A percentile compares a stretch with the other conserved stretches of the same genome.
phyloP scores from a whole-genome alignment of 1,139 yeast genomes.

The Tardiomyces depauwii region DNA sequence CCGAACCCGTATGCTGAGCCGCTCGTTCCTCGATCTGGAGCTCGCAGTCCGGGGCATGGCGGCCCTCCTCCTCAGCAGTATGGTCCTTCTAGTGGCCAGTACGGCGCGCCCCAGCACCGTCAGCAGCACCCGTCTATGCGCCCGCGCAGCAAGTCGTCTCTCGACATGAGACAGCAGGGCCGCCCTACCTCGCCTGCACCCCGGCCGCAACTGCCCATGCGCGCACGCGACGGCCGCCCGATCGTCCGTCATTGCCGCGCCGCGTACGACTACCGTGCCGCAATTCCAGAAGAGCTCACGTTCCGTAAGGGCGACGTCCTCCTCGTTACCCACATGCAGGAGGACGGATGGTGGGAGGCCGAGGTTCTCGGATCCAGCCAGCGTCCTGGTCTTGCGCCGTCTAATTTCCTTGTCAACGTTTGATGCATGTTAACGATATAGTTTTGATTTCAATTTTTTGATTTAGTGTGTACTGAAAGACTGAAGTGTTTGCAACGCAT shows the following conservation, averaged over 20 bases:
- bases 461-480: no score
- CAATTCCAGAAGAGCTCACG: conserved; percentile 65
- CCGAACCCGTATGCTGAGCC: no score
- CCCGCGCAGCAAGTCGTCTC: conserved; percentile 2
- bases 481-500: no score
- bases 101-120: neutral
- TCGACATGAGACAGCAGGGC: neutral
- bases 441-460: no score
- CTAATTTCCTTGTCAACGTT: conserved; percentile 37
- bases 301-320: conserved; percentile 70
- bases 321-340: conserved; percentile 61
- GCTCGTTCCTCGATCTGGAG: no score
- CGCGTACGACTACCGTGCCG: conserved; percentile 60
- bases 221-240: conserved; percentile 35
- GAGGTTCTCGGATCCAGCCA: conserved; percentile 43
- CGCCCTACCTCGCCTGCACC: neutral
- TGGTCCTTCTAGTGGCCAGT: neutral
- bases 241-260: conserved; percentile 56
- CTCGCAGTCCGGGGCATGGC: neutral
- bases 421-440: no score
- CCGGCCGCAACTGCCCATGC: conserved; percentile 22
- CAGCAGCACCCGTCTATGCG: neutral
- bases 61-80: neutral
- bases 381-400: conserved; percentile 69
- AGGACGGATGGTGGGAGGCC: conserved; percentile 86